A percentile compares a stretch with the other conserved stretches of the same genome.
These are phyloP conservation scores for Lasiosphaeriaceae sp. DNA, from an alignment of 495 filamentous ascomycete species.

Conservation along the genomic window DNA sequence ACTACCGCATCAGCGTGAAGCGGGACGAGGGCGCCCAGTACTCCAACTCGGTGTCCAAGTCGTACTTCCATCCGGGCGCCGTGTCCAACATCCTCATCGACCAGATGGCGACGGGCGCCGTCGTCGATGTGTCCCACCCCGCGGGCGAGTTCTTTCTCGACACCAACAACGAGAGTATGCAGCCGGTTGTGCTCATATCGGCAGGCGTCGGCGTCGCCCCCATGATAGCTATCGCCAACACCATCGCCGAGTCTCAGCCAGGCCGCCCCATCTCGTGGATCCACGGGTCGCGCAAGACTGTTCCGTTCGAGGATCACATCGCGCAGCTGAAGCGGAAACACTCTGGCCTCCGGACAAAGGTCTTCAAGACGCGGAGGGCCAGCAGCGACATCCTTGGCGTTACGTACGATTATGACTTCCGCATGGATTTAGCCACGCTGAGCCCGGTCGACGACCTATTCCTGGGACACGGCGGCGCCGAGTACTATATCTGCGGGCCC, in stretches of 20 bases:
- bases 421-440: constrained; percentile 53
- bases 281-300: constrained; percentile 52
- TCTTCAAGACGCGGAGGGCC: constrained; percentile 40
- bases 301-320: constrained; percentile 53
- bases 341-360: constrained; percentile 30
- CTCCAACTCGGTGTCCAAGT: constrained; percentile 36
- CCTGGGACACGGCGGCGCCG: constrained; percentile 46
- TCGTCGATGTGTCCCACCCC: constrained; percentile 62
- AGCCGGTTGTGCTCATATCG: constrained; percentile 62
- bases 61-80: constrained; percentile 50
- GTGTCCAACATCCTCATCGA: constrained; percentile 70
- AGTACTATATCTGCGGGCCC: constrained; percentile 71
- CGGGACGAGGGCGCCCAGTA: constrained; percentile 52
- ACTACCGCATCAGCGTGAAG: constrained; percentile 71
- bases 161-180: constrained; percentile 29
- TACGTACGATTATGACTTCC: constrained; percentile 53
- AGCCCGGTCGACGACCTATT: constrained; percentile 44
- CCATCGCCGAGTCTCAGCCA: constrained; percentile 40
- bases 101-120: constrained; percentile 53
- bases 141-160: constrained; percentile 67
- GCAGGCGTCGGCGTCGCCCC: constrained; percentile 69
- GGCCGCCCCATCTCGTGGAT: constrained; percentile 55
- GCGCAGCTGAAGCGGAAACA: constrained; percentile 33
- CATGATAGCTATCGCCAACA: constrained; percentile 64
- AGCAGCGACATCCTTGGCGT: constrained; percentile 47